These are phyloP conservation scores for Brettanomyces naardenensis DNA, from an alignment of 805 yeast species.

Conservation along the genomic window DNA sequence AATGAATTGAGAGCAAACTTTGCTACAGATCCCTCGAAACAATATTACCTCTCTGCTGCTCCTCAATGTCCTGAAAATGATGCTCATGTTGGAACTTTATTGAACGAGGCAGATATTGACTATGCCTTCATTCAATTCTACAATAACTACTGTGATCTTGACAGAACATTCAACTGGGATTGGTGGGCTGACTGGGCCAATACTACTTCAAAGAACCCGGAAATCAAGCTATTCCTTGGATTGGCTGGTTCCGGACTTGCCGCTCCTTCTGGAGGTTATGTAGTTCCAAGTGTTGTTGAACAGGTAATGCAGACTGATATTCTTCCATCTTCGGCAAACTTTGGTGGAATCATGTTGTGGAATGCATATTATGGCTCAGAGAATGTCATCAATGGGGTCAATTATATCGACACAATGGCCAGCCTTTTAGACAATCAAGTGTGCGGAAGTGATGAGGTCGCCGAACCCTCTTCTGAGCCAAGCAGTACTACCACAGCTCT, in stretches of 20 bases:
- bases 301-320: slow-evolving; percentile 21
- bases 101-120: slow-evolving; percentile 54
- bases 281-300: slow-evolving; percentile 33
- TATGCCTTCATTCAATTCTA: slow-evolving; percentile 84
- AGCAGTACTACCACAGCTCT: neutral
- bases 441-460: neutral
- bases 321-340: slow-evolving; percentile 26
- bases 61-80: slow-evolving; percentile 93
- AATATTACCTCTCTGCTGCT: slow-evolving; percentile 76
- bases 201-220: slow-evolving; percentile 51
- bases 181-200: slow-evolving; percentile 65
- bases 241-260: slow-evolving; percentile 51
- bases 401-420: neutral
- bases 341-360: slow-evolving; percentile 82
- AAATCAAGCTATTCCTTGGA: slow-evolving; percentile 68
- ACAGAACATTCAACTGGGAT: slow-evolving; percentile 48
- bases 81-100: slow-evolving; percentile 36
- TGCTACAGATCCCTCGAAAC: slow-evolving; percentile 36
- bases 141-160: slow-evolving; percentile 70
- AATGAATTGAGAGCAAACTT: slow-evolving; percentile 35
- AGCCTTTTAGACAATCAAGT: neutral
- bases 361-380: slow-evolving; percentile 39
- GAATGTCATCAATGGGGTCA: neutral
- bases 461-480: neutral
- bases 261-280: slow-evolving; percentile 48